Evolutionary conservation across 768 basidiomycete genomes (phyloP).

Genomic region (Boletus reticuloceps): DNA sequence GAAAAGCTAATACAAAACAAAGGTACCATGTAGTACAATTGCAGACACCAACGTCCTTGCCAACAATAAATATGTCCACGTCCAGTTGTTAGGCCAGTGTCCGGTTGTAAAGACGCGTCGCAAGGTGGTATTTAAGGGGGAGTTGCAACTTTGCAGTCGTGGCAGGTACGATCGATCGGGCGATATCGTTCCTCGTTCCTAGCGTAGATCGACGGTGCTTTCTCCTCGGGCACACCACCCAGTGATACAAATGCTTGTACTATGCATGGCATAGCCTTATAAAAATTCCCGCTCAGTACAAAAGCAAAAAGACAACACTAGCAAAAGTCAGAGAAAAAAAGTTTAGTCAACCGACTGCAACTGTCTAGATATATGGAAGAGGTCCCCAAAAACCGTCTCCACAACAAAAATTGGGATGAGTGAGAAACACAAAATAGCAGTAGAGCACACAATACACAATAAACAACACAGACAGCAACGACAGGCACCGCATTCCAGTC

Average conservation of each 20-base stretch:
- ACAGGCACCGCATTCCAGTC: slow-evolving; percentile 15
- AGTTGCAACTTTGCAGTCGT: too few species aligned
- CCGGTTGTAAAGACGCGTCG: too few species aligned
- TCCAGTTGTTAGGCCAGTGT: too few species aligned
- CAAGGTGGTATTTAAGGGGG: too few species aligned
- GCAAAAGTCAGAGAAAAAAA: not conserved
- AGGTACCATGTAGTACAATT: too few species aligned
- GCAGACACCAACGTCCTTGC: too few species aligned
- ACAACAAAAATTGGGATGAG: not conserved
- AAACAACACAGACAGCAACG: slow-evolving; percentile 29
- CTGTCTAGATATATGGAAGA: slow-evolving; percentile 7
- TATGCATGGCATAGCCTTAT: not conserved
- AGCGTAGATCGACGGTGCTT: too few species aligned
- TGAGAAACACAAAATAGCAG: not conserved
- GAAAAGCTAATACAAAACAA: too few species aligned
- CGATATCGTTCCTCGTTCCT: too few species aligned
- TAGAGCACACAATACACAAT: slow-evolving; percentile 8
- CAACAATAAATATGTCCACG: too few species aligned
- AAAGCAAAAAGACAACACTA: not conserved
- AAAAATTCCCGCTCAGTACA: slow-evolving; percentile 1
- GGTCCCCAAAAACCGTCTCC: not conserved
- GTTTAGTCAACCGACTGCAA: not conserved
- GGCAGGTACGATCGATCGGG: too few species aligned
- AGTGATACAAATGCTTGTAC: not conserved
- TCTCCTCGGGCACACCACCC: too few species aligned